These are phyloP conservation scores for Phytophthora cryptogea DNA, from an alignment of 352 stramenopile species.

Conservation along the genomic window DNA sequence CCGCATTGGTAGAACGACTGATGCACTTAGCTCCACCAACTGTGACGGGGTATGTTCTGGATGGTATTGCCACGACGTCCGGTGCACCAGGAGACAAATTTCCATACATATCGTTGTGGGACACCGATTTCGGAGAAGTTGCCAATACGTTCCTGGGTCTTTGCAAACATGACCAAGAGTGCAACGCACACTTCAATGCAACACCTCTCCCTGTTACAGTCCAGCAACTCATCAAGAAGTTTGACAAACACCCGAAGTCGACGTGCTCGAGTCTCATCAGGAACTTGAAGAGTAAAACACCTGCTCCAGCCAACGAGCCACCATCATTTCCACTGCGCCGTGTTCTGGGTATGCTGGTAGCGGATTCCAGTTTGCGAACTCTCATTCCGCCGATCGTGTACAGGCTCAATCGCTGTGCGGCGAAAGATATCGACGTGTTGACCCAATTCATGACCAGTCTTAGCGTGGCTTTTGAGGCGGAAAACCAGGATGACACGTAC, in stretches of 20 bases:
- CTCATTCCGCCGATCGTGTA: constrained; percentile 48
- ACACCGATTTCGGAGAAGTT: constrained; percentile 44
- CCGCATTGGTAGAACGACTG: constrained; percentile 49
- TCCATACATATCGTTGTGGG: constrained; percentile 44
- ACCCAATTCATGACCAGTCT: constrained; percentile 29
- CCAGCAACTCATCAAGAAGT: constrained; percentile 19
- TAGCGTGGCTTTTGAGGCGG: background rate
- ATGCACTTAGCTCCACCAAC: constrained; percentile 45
- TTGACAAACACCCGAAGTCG: constrained; percentile 34
- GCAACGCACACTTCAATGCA: constrained; percentile 19
- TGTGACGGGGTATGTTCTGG: constrained; percentile 55
- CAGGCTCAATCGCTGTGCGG: constrained; percentile 38
- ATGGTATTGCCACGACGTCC: constrained; percentile 44
- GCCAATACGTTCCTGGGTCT: constrained; percentile 36
- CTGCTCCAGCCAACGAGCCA: background rate
- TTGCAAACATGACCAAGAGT: constrained; percentile 23
- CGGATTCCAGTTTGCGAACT: constrained; percentile 16
- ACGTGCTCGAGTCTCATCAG: constrained; percentile 20
- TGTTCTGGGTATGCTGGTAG: constrained; percentile 36
- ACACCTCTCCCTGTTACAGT: constrained; percentile 20
- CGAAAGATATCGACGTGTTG: constrained; percentile 30
- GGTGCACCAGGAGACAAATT: constrained; percentile 31
- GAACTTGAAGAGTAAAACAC: no score
- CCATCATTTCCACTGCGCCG: constrained; percentile 32
- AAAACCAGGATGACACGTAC: constrained; percentile 25